These are phyloP conservation scores for Penicillium antarcticum DNA, from an alignment of 495 filamentous ascomycete species.

Conservation along the genomic window DNA sequence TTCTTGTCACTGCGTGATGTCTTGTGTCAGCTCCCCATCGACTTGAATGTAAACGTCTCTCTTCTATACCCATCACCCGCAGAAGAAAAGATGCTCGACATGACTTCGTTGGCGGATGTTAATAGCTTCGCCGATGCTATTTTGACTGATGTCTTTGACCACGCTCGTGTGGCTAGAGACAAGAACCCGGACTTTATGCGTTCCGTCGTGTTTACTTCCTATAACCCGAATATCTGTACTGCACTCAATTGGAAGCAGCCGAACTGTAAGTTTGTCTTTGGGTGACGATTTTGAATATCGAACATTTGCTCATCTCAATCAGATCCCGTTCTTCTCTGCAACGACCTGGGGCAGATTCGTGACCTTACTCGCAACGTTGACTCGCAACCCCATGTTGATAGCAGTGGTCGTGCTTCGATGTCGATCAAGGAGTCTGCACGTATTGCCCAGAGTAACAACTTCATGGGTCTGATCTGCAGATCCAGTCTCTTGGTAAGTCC, in stretches of 20 bases:
- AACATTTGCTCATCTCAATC: neutral
- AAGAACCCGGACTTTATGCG: constrained; percentile 65
- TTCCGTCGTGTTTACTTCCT: constrained; percentile 88
- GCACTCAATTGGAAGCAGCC: constrained; percentile 99
- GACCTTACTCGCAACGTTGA: constrained; percentile 44
- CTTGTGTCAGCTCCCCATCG: constrained; percentile 65
- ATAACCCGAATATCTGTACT: constrained; percentile 84
- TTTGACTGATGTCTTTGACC: constrained; percentile 82
- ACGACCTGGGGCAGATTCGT: constrained; percentile 69
- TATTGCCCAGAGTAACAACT: constrained; percentile 92
- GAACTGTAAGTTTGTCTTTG: constrained; percentile 62
- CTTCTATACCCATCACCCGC: constrained; percentile 73
- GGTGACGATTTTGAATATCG: no score
- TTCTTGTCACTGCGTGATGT: constrained; percentile 75
- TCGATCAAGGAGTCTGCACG: constrained; percentile 94
- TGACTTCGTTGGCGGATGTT: constrained; percentile 75
- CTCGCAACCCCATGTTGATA: constrained; percentile 46
- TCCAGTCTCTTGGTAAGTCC: constrained; percentile 75
- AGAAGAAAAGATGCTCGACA: constrained; percentile 63
- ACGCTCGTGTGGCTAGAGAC: constrained; percentile 74
- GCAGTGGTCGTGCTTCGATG: constrained; percentile 65
- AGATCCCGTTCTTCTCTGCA: constrained; percentile 93
- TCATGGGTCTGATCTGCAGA: constrained; percentile 93
- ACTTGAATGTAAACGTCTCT: constrained; percentile 83
- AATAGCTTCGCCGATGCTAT: constrained; percentile 84